Conservation (phyloP, 164 flowering plant species). For the Chimonanthus praecox region DNA sequence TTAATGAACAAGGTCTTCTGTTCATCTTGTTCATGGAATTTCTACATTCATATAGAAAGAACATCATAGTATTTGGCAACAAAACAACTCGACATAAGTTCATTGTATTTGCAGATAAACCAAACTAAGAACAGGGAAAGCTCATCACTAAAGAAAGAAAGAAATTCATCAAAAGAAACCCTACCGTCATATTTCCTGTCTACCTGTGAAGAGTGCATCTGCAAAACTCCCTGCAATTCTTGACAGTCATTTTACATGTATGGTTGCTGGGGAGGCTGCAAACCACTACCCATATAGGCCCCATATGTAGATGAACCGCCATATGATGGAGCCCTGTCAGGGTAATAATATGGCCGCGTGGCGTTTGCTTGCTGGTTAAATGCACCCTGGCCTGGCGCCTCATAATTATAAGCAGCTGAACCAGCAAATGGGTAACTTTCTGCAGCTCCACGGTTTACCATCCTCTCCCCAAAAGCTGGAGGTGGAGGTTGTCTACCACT, state of each 20-base stretch:
- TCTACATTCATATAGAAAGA: too few relatives aligned
- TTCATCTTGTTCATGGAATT: too few relatives aligned
- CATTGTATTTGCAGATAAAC: too few relatives aligned
- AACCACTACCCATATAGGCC: constrained; percentile 29
- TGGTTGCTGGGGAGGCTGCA: constrained; percentile 40
- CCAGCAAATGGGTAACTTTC: constrained; percentile 45
- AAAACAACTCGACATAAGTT: too few relatives aligned
- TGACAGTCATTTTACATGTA: not conserved
- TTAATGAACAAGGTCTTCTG: too few relatives aligned
- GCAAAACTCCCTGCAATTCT: not conserved
- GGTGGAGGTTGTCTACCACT: constrained; percentile 24
- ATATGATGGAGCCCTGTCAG: constrained; percentile 21
- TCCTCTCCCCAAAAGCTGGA: constrained; percentile 21
- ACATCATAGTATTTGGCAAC: too few relatives aligned
- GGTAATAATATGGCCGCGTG: constrained; percentile 37
- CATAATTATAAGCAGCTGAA: constrained; percentile 29
- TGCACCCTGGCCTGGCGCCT: constrained; percentile 24
- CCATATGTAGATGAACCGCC: constrained; percentile 26
- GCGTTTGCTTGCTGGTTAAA: constrained; percentile 26
- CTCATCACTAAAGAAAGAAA: not conserved
- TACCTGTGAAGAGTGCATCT: not conserved
- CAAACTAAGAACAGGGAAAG: not conserved
- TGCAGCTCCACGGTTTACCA: constrained; percentile 24
- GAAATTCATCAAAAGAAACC: not conserved
- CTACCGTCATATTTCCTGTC: not conserved